phyloP scores from a whole-genome alignment of 768 basidiomycete genomes.

The Russula sp. region DNA sequence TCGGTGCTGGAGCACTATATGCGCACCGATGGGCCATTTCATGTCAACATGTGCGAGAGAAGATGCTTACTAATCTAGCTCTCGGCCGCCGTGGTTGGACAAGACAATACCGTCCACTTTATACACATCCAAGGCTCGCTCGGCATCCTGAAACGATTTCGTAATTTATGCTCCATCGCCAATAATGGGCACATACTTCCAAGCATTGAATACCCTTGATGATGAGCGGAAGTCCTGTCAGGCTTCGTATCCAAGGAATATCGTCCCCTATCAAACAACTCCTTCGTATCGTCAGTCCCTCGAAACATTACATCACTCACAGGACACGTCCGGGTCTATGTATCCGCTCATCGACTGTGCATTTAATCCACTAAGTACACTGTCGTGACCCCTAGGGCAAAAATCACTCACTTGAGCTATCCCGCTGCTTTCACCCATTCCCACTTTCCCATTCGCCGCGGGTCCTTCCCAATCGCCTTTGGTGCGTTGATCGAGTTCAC shows the following conservation, averaged over 20 bases:
- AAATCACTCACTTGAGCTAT: conserved; percentile 27
- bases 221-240: conserved; percentile 39
- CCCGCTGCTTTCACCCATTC: conserved; percentile 21
- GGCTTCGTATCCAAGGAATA: conserved; percentile 36
- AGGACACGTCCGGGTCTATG: conserved; percentile 32
- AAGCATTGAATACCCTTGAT: conserved; percentile 44
- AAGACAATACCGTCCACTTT: conserved; percentile 44
- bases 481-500: conserved; percentile 33
- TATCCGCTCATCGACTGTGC: conserved; percentile 30
- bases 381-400: neutral
- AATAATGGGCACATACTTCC: conserved; percentile 30
- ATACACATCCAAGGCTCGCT: conserved; percentile 36
- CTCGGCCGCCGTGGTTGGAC: conserved; percentile 46
- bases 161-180: neutral
- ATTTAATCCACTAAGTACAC: conserved; percentile 1
- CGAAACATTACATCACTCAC: conserved; percentile 20
- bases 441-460: conserved; percentile 21
- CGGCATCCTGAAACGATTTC: conserved; percentile 35
- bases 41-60: neutral
- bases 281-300: neutral
- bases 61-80: conserved; percentile 37
- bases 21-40: neutral
- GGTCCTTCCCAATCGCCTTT: conserved; percentile 30
- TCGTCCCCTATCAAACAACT: conserved; percentile 28
- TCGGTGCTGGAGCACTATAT: conserved; percentile 36